Conservation (phyloP, 208 protist genomes). For the Acanthamoeba culbertsoni region DNA sequence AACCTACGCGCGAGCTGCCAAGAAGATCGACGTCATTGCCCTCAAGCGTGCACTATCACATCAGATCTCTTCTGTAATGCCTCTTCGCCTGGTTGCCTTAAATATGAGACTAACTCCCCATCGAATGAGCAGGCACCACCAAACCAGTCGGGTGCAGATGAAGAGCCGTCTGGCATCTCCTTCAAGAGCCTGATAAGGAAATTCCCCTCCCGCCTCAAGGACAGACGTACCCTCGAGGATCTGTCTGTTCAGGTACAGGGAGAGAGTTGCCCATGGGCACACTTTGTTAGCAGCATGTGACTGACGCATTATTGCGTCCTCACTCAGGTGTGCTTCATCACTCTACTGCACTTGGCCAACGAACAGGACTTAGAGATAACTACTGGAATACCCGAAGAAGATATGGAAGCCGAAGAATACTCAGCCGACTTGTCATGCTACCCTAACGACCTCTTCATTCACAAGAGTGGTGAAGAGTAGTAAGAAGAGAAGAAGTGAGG, state of each 20-base stretch:
- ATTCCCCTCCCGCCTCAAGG: neutral
- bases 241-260: neutral
- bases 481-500: no score
- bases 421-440: neutral
- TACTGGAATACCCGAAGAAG: neutral
- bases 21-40: constrained; percentile 38
- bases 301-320: neutral
- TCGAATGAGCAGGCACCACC: neutral
- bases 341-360: constrained; percentile 26
- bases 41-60: constrained; percentile 21
- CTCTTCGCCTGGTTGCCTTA: neutral
- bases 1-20: neutral
- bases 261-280: neutral
- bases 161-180: neutral
- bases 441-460: neutral
- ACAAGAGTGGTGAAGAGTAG: no score
- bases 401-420: neutral
- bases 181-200: neutral
- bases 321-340: constrained; percentile 8
- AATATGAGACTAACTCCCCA: neutral
- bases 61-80: neutral
- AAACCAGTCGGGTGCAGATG: neutral
- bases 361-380: constrained; percentile 21
- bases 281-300: neutral
- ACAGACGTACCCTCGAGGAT: neutral